Percentiles rank a stretch among this genome's conserved stretches.
phyloP scores from a whole-genome alignment of 1,139 yeast species.

The Debaryomyces psychrophilus region DNA sequence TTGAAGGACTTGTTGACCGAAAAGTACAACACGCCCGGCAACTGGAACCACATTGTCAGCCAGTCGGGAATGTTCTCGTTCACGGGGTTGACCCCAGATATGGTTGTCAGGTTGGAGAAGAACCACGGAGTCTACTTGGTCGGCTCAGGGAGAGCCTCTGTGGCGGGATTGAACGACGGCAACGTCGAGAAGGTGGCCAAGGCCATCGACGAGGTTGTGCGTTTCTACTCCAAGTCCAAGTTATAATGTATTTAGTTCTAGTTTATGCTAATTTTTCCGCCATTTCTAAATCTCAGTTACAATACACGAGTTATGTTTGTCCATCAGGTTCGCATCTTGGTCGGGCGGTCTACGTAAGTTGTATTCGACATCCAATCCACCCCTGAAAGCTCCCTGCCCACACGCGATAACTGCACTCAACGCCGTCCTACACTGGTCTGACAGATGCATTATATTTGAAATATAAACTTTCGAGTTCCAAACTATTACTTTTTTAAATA shows the following conservation, averaged over 20 bases:
- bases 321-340: no score
- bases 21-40: constrained; percentile 74
- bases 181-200: constrained; percentile 81
- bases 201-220: constrained; percentile 80
- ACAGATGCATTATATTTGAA: constrained; percentile 11
- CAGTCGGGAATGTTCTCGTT: constrained; percentile 98
- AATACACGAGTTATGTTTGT: not conserved
- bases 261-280: not conserved
- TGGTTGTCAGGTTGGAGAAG: constrained; percentile 77
- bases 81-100: constrained; percentile 80
- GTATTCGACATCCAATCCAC: no score
- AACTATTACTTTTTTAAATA: constrained; percentile 9
- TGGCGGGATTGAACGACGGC: constrained; percentile 85
- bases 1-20: constrained; percentile 63
- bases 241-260: constrained; percentile 22
- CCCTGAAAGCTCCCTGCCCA: no score
- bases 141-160: constrained; percentile 87
- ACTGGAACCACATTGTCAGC: constrained; percentile 89
- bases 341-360: no score
- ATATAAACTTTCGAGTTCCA: constrained; percentile 9
- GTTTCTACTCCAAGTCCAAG: constrained; percentile 38
- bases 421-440: not conserved
- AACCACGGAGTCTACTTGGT: constrained; percentile 81
- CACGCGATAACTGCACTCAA: no score
- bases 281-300: not conserved